Conservation (phyloP, 257 asterid species). For the Datura wrightii region DNA sequence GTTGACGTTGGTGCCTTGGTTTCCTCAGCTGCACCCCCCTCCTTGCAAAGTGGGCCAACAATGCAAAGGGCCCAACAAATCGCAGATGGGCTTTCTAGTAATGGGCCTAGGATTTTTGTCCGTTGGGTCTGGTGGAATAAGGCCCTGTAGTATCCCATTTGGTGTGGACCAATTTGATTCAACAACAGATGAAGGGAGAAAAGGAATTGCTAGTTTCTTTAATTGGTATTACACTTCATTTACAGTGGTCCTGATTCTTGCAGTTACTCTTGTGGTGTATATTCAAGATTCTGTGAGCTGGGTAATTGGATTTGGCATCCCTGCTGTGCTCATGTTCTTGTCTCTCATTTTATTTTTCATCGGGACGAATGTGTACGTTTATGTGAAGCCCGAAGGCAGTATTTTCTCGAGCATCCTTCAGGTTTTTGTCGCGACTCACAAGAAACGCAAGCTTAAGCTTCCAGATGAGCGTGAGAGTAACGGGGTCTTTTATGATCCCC, state of each 20-base stretch:
- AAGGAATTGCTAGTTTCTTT: slow-evolving; percentile 77
- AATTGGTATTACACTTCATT: slow-evolving; percentile 90
- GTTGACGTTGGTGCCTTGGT: slow-evolving; percentile 68
- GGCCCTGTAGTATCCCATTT: slow-evolving; percentile 96
- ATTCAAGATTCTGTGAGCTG: slow-evolving; percentile 82
- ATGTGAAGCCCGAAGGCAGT: slow-evolving; percentile 80
- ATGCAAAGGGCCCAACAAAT: slow-evolving; percentile 62
- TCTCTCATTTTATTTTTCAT: slow-evolving; percentile 59
- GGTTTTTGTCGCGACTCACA: slow-evolving; percentile 57
- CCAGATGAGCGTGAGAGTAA: slow-evolving; percentile 30
- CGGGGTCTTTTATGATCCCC: slow-evolving; percentile 61
- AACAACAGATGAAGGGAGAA: slow-evolving; percentile 64
- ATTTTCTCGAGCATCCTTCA: slow-evolving; percentile 60
- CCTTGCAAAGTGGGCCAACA: slow-evolving; percentile 45
- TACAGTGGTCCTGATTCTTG: slow-evolving; percentile 64
- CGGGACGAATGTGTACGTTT: slow-evolving; percentile 61
- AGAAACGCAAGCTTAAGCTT: slow-evolving; percentile 58
- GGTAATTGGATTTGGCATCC: slow-evolving; percentile 70
- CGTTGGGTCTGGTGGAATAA: slow-evolving; percentile 72
- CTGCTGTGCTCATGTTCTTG: slow-evolving; percentile 63
- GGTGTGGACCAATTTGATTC: slow-evolving; percentile 91
- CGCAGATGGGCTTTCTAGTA: slow-evolving; percentile 60
- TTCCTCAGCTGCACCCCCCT: slow-evolving; percentile 71
- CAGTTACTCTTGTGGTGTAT: slow-evolving; percentile 70
- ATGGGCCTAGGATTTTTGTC: slow-evolving; percentile 56